Evolutionary conservation across 176 grass and related monocot genomes (phyloP), one percentile per base, ranked within the genome.

Genomic region (Phragmites australis): DNA sequence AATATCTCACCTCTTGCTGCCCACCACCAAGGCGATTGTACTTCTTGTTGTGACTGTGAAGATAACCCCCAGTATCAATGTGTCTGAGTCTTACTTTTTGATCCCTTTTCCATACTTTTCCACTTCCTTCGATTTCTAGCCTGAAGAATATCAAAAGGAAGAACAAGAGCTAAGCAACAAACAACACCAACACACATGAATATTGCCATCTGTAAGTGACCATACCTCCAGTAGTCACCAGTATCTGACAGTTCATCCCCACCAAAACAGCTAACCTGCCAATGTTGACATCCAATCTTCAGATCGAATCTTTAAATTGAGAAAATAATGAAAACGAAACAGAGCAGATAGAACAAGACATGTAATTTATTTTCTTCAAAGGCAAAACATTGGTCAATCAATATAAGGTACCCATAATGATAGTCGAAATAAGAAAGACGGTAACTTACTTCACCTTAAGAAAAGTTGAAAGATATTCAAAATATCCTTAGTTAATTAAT

Each of bases 11-110:
- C 89, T 91, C 92, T 87, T 94, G 92, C 81, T 94, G 92, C 22
- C 89, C 92, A 66, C 92, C 89, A 61, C 86, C 92, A 81, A 94
- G 90, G 40, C 86, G 87, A 54, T 80, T 89, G 81, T 89, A 94
- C 74, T 94, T 94, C 80, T 89, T 91, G 84, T 87, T 85, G 85
- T 94, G 92, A 67, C 92, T 94, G 74, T 94, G 89, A 46, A 94
- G 77, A 78, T 89, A 94, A 31, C 92, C 92, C 58, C 83, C 83
- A 17, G 92, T 89, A 54, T 94, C 92, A 75, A 94, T n/a, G 74
- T 94, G 92, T 25, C 16, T 81, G 39, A 94, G 78, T 69, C 92
- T 89, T 79, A 91, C 42, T 49, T 86, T 89, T 60, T 94, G 84
- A 47, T 91, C 87, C 22, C 74, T 78, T 82, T 72, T 94, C 92